Percentiles rank a stretch among this genome's conserved stretches.
phyloP scores from a whole-genome alignment of 2,329 filamentous ascomycete genomes.

The Thelonectria discophora region DNA sequence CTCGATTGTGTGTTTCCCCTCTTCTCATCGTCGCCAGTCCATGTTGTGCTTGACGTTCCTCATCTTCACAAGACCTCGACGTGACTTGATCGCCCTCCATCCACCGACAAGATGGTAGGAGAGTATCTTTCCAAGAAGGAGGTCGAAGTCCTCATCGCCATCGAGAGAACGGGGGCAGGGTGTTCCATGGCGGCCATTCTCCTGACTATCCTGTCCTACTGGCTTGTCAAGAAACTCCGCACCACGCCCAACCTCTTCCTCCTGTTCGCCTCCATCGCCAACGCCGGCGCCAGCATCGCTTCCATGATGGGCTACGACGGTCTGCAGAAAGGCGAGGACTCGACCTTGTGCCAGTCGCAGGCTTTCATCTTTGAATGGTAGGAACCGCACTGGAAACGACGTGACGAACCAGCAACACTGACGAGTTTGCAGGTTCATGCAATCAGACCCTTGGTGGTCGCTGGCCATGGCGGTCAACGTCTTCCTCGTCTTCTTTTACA shows the following conservation, averaged over 20 bases:
- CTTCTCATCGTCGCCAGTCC: not conserved
- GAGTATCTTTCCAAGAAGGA: constrained; percentile 47
- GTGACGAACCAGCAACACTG: not conserved
- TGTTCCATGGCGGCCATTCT: constrained; percentile 62
- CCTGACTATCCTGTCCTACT: constrained; percentile 59
- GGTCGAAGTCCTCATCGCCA: constrained; percentile 56
- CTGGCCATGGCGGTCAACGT: constrained; percentile 86
- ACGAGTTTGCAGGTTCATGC: constrained; percentile 72
- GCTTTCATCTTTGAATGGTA: constrained; percentile 73
- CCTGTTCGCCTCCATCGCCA: constrained; percentile 49
- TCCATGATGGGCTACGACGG: constrained; percentile 77
- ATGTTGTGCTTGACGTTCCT: not conserved
- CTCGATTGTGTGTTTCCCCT: not conserved
- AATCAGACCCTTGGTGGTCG: constrained; percentile 79
- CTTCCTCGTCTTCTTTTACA: constrained; percentile 71
- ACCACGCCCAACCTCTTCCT: constrained; percentile 65
- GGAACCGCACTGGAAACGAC: constrained; percentile 39
- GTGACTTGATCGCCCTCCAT: not conserved
- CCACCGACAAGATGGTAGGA: constrained; percentile 29
- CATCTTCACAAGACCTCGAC: not conserved
- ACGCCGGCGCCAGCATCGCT: constrained; percentile 66
- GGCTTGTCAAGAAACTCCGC: constrained; percentile 59
- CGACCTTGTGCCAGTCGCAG: constrained; percentile 68
- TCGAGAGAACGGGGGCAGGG: constrained; percentile 63
- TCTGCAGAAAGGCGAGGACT: constrained; percentile 61